Percentiles rank a stretch among this genome's conserved stretches.
Conservation (phyloP, 257 asterid genomes). For the Anisodus tanguticus region DNA sequence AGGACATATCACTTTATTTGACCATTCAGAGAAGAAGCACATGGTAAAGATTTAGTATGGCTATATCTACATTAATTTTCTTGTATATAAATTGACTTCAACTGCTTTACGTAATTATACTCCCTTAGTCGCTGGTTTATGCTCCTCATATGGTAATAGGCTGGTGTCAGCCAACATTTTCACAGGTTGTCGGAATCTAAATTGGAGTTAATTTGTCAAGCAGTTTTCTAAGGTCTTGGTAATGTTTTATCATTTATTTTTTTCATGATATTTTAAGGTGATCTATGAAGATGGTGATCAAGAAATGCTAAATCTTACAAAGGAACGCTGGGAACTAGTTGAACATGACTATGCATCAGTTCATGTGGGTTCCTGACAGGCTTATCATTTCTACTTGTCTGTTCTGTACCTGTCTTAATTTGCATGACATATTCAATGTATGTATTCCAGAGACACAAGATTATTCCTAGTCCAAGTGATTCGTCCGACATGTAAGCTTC, state of each 20-base stretch:
- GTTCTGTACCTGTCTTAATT: background rate
- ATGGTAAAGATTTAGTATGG: constrained; percentile 35
- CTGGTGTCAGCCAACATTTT: too few relatives aligned
- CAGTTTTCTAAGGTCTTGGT: background rate
- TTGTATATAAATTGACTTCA: background rate
- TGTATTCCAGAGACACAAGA: background rate
- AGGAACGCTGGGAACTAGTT: constrained; percentile 38
- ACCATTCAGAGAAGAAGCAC: constrained; percentile 31
- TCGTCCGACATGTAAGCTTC: constrained; percentile 12
- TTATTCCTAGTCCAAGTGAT: background rate
- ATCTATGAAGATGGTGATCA: constrained; percentile 39
- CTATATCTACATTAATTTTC: background rate
- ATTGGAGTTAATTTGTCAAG: background rate
- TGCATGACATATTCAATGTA: background rate
- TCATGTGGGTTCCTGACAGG: background rate
- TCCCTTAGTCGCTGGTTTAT: background rate
- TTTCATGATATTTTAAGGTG: constrained; percentile 32
- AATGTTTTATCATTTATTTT: background rate
- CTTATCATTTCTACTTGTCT: background rate
- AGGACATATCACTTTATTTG: constrained; percentile 36
- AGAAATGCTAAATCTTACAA: constrained; percentile 35
- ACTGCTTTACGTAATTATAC: background rate
- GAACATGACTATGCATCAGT: constrained; percentile 20
- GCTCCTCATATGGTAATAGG: background rate
- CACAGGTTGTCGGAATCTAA: too few relatives aligned